Base-by-base conservation (phyloP, 805 yeast genomes). In the Tetrapisispora taiwanensis region DNA sequence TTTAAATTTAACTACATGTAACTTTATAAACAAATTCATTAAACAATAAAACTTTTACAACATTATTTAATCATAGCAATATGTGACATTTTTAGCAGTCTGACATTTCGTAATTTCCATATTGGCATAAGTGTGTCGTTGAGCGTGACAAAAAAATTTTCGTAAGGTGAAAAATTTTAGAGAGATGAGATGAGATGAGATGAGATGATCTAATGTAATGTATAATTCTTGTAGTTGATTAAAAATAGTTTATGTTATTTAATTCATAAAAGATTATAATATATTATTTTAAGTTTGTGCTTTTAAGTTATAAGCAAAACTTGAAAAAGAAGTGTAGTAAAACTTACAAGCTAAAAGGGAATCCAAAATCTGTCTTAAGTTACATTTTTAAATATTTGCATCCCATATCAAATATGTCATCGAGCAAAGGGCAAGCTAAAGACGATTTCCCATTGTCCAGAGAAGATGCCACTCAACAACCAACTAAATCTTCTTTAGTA, bases 371-470 rank as follows among this genome's bases (percentile, higher is more conserved):
- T 18, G 19, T 28, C 19, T 26, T 18, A 14, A 18, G 14, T 18
- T 18, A 32, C 19, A n/a, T 5, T 31, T 30, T 31, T 31, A 8
- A n/a, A 31, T 31, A 31, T 31, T 31, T 31, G 34, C 19, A 31
- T 31, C 9, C 19, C n/a, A n/a, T 15, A 7, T 10, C 12, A n/a
- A 30, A 22, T 24, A 36, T 39, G 34, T 39, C 41, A n/a, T 35
- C 39, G 19, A 31, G n/a, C 30, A 74, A 74, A 55, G 72, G 78
- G 67, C 71, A 68, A 55, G 73, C 76, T 65, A 68, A 71, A 32
- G 75, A 70, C 38, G 67, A 65, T 52, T 68, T 67, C 36, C 73
- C 73, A 39, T 53, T 69, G 34, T 52, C 59, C 26, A 65, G 71
- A 46, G 62, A 66, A 49, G 73, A 69, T 52, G 52, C 56, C n/a